Percentiles rank a stretch among this genome's conserved stretches.
Conservation (phyloP, 257 asterid genomes). For the Solanum sitiens region DNA sequence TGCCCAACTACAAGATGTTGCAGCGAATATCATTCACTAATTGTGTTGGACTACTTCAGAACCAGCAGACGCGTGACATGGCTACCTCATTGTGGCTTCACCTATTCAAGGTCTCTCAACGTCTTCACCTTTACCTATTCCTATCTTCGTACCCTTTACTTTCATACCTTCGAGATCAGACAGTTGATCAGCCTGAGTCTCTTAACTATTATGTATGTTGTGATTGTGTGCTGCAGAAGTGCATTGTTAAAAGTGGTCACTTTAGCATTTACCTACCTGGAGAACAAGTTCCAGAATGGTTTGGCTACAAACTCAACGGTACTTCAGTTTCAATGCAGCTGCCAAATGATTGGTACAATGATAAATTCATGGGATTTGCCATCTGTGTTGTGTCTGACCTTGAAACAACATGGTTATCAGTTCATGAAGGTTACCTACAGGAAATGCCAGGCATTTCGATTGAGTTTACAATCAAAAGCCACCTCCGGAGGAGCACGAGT, state of each 20-base stretch:
- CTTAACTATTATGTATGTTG: not conserved
- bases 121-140: not conserved
- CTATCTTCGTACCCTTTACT: not conserved
- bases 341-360: not conserved
- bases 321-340: not conserved
- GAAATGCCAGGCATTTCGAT: not conserved
- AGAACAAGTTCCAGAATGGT: not conserved
- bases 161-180: not conserved
- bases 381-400: not conserved
- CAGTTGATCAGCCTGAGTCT: not conserved
- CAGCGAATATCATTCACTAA: not conserved
- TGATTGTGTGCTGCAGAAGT: not conserved
- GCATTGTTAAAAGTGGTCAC: not conserved
- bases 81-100: not conserved
- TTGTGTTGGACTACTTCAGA: not conserved
- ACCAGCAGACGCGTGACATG: not conserved
- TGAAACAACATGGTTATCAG: not conserved
- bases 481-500: not conserved
- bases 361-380: not conserved
- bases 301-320: not conserved
- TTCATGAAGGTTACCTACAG: not conserved
- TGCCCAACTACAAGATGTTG: not conserved
- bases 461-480: not conserved
- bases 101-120: not conserved
- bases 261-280: not conserved